phyloP scores from a whole-genome alignment of 768 basidiomycete genomes.

The Termitomyces bulborhizus region DNA sequence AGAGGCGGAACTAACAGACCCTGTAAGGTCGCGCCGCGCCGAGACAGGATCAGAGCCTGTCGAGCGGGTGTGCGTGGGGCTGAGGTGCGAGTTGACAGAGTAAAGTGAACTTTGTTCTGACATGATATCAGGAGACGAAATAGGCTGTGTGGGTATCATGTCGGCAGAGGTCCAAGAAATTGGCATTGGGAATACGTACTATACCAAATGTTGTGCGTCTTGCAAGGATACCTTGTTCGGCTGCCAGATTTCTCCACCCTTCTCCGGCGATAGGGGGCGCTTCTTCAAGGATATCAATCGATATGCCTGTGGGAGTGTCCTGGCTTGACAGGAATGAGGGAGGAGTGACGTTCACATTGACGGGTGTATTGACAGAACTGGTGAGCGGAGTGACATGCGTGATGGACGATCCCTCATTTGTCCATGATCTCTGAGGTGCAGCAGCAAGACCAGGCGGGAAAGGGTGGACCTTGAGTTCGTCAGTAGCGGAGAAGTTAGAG shows the following conservation, averaged over 20 bases:
- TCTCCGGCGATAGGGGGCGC: constrained; percentile 58
- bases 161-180: constrained; percentile 12
- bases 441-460: constrained; percentile 33
- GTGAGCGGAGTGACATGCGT: constrained; percentile 6
- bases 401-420: constrained; percentile 15
- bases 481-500: constrained; percentile 30
- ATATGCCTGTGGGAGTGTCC: constrained; percentile 28
- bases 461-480: constrained; percentile 19
- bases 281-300: constrained; percentile 62
- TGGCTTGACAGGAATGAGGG: constrained; percentile 12
- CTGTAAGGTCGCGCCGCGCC: constrained; percentile 29
- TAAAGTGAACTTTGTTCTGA: constrained; percentile 65
- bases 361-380: background rate
- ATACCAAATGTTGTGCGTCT: constrained; percentile 50
- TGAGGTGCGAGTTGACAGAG: constrained; percentile 54
- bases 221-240: constrained; percentile 22
- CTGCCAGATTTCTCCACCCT: constrained; percentile 53
- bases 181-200: constrained; percentile 32
- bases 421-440: constrained; percentile 25
- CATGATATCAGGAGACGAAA: constrained; percentile 29
- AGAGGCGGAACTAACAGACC: constrained; percentile 45
- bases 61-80: constrained; percentile 39
- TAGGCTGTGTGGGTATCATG: constrained; percentile 27
- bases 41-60: constrained; percentile 50
- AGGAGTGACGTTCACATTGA: constrained; percentile 3